A percentile compares a stretch with the other conserved stretches of the same genome.
These are phyloP conservation scores for Colletotrichum cuscutae DNA, from an alignment of 2,329 filamentous ascomycete genomes.

Conservation along the genomic window DNA sequence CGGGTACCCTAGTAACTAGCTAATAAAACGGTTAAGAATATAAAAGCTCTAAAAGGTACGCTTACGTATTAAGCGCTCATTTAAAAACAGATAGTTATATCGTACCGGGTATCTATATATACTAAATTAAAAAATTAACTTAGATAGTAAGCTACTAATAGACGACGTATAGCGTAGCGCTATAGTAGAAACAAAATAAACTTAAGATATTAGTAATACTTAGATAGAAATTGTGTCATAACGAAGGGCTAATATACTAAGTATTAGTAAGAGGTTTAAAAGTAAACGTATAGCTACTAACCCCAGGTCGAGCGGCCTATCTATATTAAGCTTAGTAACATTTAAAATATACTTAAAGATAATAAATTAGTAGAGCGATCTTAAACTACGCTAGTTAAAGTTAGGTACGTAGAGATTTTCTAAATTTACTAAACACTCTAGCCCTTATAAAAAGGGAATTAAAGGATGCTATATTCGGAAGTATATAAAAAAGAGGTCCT, in stretches of 20 bases:
- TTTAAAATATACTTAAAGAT: conserved; percentile 63
- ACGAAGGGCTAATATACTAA: conserved; percentile 50
- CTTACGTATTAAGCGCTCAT: conserved; percentile 47
- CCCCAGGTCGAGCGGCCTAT: conserved; percentile 40
- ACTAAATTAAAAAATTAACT: conserved; percentile 59
- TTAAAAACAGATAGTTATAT: conserved; percentile 53
- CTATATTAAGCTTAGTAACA: conserved; percentile 49
- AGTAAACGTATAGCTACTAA: conserved; percentile 5
- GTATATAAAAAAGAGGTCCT: conserved; percentile 57
- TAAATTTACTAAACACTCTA: conserved; percentile 56
- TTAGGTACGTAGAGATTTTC: conserved; percentile 38
- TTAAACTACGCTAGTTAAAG: neutral
- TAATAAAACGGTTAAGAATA: conserved; percentile 48
- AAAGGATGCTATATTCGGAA: conserved; percentile 63
- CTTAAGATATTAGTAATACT: conserved; percentile 57
- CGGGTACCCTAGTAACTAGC: conserved; percentile 48
- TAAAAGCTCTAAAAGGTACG: conserved; percentile 54
- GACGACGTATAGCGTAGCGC: conserved; percentile 59
- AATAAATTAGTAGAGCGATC: conserved; percentile 44
- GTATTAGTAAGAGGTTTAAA: conserved; percentile 42
- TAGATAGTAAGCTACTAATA: conserved; percentile 56
- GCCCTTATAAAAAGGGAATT: conserved; percentile 62
- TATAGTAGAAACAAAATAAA: conserved; percentile 59
- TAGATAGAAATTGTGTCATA: conserved; percentile 58
- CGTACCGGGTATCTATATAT: conserved; percentile 63